phyloP scores from a whole-genome alignment of 371 early-diverging fungal genomes.

The Mortierella sp. region DNA sequence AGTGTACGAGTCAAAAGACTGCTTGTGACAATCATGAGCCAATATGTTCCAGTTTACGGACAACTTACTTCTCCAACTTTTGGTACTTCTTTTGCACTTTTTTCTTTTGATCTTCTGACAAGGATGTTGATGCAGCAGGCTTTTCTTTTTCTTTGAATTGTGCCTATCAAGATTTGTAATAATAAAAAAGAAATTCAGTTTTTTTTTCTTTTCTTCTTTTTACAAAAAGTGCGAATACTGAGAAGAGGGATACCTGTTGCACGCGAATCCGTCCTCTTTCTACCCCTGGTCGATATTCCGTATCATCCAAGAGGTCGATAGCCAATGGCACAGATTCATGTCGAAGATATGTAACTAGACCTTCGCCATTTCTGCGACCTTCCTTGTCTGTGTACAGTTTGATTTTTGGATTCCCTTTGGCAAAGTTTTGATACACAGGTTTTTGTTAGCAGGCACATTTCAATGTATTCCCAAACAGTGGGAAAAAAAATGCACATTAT shows the following conservation, averaged over 20 bases:
- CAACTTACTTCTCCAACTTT: slow-evolving; percentile 74
- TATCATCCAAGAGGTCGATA: slow-evolving; percentile 87
- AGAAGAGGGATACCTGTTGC: slow-evolving; percentile 62
- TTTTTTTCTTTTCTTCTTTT: not conserved
- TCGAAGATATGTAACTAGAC: slow-evolving; percentile 89
- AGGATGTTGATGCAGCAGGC: slow-evolving; percentile 23
- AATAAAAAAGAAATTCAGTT: slow-evolving; percentile 52
- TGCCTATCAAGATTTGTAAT: no score
- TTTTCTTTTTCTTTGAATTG: slow-evolving; percentile 76
- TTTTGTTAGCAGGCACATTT: no score
- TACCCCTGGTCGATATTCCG: slow-evolving; percentile 78
- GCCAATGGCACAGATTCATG: slow-evolving; percentile 91
- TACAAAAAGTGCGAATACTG: no score
- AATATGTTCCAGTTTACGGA: not conserved
- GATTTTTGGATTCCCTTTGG: slow-evolving; percentile 85
- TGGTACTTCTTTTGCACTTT: slow-evolving; percentile 78
- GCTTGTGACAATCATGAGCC: not conserved
- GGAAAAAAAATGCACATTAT: not conserved
- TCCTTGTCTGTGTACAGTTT: slow-evolving; percentile 86
- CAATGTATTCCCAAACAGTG: no score
- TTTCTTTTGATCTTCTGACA: slow-evolving; percentile 66
- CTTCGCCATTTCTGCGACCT: slow-evolving; percentile 88
- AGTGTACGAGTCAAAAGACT: slow-evolving; percentile 47
- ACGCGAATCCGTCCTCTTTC: slow-evolving; percentile 75
- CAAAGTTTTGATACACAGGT: no score